These are phyloP conservation scores for Apiotrichum veenhuisii DNA, from an alignment of 1,284 basidiomycete species.

Conservation along the genomic window DNA sequence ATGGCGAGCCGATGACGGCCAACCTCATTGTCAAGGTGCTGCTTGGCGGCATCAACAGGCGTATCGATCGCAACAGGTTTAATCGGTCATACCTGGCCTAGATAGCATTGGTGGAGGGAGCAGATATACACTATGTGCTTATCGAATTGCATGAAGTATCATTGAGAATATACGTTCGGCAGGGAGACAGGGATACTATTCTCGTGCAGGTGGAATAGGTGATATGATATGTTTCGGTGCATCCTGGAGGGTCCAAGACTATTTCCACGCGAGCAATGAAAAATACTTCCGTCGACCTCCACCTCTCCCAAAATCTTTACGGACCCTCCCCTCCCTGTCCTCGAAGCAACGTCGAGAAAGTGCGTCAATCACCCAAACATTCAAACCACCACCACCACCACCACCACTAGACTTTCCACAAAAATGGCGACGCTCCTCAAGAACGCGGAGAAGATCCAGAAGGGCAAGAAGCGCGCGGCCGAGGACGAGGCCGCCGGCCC, in stretches of 20 bases:
- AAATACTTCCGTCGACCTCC: neutral
- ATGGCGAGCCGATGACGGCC: slow-evolving; percentile 30
- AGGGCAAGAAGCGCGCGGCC: slow-evolving; percentile 21
- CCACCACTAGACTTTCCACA: neutral
- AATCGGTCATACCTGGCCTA: neutral
- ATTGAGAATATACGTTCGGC: neutral
- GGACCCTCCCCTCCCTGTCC: neutral
- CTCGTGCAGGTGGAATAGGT: too few species aligned
- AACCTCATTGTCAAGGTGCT: slow-evolving; percentile 42
- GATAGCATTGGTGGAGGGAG: neutral
- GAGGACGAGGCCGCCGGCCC: slow-evolving; percentile 10
- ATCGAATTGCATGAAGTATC: too few species aligned
- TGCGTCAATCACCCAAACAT: neutral
- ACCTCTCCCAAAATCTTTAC: neutral
- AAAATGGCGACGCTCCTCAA: slow-evolving; percentile 22
- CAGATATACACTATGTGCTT: too few species aligned
- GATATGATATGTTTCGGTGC: too few species aligned
- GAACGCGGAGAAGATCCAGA: slow-evolving; percentile 15
- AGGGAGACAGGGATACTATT: too few species aligned
- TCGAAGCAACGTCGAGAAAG: too few species aligned
- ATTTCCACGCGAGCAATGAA: too few species aligned
- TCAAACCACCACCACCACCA: neutral
- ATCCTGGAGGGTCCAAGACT: too few species aligned
- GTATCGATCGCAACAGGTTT: slow-evolving; percentile 29
- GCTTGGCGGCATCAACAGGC: slow-evolving; percentile 42